Conservation (phyloP, 2,329 filamentous ascomycete genomes). For the Penicillium paneum region DNA sequence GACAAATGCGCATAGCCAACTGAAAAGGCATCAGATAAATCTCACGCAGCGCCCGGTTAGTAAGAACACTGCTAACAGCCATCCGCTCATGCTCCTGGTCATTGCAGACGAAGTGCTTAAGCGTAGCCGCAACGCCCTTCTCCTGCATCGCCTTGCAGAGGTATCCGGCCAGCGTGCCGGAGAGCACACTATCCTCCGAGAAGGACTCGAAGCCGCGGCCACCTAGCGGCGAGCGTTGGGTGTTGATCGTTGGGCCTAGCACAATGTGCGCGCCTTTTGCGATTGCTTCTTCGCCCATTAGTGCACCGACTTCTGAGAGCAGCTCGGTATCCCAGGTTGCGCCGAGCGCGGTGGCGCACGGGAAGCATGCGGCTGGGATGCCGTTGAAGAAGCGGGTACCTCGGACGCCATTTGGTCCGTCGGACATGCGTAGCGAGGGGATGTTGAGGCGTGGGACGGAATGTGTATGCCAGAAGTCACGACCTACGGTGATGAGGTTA, state of each 20-base stretch:
- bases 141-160: slow-evolving; percentile 72
- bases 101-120: slow-evolving; percentile 62
- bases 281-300: slow-evolving; percentile 68
- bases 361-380: slow-evolving; percentile 69
- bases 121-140: slow-evolving; percentile 69
- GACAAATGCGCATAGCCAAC: slow-evolving; percentile 56
- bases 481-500: slow-evolving; percentile 22
- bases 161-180: slow-evolving; percentile 68
- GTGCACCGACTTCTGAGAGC: slow-evolving; percentile 65
- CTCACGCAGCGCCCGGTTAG: slow-evolving; percentile 57
- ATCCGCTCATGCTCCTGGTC: slow-evolving; percentile 47
- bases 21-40: slow-evolving; percentile 64
- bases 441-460: slow-evolving; percentile 61
- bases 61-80: slow-evolving; percentile 43
- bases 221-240: slow-evolving; percentile 78
- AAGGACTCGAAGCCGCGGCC: slow-evolving; percentile 85
- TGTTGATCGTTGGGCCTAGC: slow-evolving; percentile 74
- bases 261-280: slow-evolving; percentile 72
- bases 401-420: slow-evolving; percentile 68
- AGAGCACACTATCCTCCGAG: slow-evolving; percentile 76
- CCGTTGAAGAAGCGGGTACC: slow-evolving; percentile 68
- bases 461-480: slow-evolving; percentile 68
- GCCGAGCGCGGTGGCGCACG: slow-evolving; percentile 73
- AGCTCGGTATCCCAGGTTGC: slow-evolving; percentile 75
- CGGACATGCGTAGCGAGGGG: slow-evolving; percentile 63